Evolutionary conservation across 1,284 basidiomycete species (phyloP).

Genomic region (Microbotryum silenes-acaulis): DNA sequence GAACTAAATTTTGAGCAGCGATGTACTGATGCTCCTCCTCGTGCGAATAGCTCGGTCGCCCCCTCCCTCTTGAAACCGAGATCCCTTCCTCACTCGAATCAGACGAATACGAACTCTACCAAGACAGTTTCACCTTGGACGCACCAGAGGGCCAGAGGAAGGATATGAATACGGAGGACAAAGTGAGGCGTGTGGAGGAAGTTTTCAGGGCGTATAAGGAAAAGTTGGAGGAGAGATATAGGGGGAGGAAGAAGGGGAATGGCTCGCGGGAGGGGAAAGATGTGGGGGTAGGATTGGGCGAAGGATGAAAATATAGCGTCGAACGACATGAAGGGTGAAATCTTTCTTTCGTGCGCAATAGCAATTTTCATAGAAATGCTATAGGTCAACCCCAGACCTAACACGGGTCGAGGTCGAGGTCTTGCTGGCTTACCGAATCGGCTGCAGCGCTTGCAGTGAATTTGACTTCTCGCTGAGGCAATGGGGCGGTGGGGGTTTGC

Average conservation of each 20-base stretch:
- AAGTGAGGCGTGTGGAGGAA: conserved; percentile 39
- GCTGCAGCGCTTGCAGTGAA: too few species aligned
- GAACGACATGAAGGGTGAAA: too few species aligned
- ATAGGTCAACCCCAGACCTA: too few species aligned
- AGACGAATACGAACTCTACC: conserved; percentile 50
- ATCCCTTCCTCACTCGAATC: conserved; percentile 52
- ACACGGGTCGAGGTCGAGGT: too few species aligned
- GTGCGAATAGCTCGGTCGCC: conserved; percentile 47
- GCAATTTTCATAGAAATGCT: too few species aligned
- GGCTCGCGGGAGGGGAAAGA: background rate
- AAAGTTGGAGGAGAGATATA: background rate
- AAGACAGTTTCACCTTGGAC: conserved; percentile 69
- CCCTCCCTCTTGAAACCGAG: conserved; percentile 52
- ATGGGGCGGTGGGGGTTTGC: too few species aligned
- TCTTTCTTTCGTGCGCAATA: too few species aligned
- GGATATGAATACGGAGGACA: conserved; percentile 60
- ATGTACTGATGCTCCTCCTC: background rate
- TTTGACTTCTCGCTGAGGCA: too few species aligned
- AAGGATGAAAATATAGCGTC: too few species aligned
- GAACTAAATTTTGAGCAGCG: background rate
- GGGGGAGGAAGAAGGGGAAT: background rate
- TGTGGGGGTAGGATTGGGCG: too few species aligned
- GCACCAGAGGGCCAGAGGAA: conserved; percentile 59
- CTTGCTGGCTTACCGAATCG: too few species aligned
- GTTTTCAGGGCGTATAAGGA: conserved; percentile 32